Evolutionary conservation across 164 flowering plant genomes (phyloP).

Genomic region (Aristolochia fimbriata): DNA sequence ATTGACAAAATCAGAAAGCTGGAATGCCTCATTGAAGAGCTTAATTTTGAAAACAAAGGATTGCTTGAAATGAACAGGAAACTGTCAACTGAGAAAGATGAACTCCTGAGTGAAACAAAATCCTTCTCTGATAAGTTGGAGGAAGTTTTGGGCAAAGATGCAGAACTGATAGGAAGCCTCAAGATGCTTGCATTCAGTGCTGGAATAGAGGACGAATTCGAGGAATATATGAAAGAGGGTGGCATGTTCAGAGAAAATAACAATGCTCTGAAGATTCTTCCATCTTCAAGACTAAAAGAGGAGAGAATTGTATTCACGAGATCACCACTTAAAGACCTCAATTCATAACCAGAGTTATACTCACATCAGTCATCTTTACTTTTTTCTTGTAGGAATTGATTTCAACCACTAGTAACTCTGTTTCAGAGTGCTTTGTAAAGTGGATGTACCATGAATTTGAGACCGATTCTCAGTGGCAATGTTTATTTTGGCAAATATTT

Average conservation of each 20-base stretch:
- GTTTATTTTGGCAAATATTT: too few relatives aligned
- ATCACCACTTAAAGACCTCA: conserved; percentile 23
- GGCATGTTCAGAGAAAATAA: conserved; percentile 5
- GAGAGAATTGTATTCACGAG: conserved; percentile 13
- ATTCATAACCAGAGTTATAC: conserved; percentile 6
- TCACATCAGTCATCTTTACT: too few relatives aligned
- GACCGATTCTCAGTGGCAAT: too few relatives aligned
- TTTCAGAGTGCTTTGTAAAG: too few relatives aligned
- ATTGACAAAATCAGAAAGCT: conserved; percentile 1
- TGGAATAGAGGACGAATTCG: conserved; percentile 4
- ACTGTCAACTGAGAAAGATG: conserved; percentile 21
- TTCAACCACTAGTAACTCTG: too few relatives aligned
- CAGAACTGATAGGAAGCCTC: conserved; percentile 19
- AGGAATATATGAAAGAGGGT: conserved; percentile 3
- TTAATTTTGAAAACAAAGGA: conserved; percentile 11
- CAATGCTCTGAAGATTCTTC: conserved; percentile 5
- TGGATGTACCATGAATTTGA: too few relatives aligned
- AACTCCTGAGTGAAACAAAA: conserved; percentile 9
- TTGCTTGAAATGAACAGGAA: conserved; percentile 15
- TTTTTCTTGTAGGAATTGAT: too few relatives aligned
- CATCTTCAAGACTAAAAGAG: conserved; percentile 10
- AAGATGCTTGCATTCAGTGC: conserved; percentile 13
- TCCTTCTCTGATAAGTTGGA: conserved; percentile 11
- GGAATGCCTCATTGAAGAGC: conserved; percentile 4
- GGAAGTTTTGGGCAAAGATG: conserved; percentile 19